A percentile compares a stretch with the other conserved stretches of the same genome.
These are phyloP conservation scores for Gracilariopsis chorda DNA, from an alignment of 23 red algal genomes.

Conservation along the genomic window DNA sequence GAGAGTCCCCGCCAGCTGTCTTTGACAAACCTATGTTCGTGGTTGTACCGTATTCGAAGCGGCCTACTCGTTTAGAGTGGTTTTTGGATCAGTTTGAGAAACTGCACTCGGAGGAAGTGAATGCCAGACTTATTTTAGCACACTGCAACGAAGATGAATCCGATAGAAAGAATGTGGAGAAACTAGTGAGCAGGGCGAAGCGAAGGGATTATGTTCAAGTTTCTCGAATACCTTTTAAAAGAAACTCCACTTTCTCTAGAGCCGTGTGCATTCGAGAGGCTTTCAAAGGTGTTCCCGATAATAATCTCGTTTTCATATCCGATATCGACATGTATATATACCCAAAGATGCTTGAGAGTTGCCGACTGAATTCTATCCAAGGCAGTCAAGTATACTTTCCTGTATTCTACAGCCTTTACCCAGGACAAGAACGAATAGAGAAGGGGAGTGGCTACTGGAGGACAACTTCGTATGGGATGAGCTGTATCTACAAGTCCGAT, in stretches of 20 bases:
- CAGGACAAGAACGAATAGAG: constrained; percentile 23
- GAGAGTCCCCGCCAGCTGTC: not conserved
- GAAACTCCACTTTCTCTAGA: constrained; percentile 34
- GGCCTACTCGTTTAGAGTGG: constrained; percentile 17
- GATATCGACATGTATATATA: constrained; percentile 66
- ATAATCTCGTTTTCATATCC: constrained; percentile 39
- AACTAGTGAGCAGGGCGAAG: not conserved
- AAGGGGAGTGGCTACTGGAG: constrained; percentile 44
- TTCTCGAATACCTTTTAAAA: not conserved
- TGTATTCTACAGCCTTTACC: constrained; percentile 61
- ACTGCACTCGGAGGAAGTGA: not conserved
- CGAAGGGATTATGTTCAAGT: not conserved
- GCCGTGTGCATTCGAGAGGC: constrained; percentile 46
- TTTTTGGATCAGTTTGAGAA: constrained; percentile 49
- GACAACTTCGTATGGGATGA: constrained; percentile 33
- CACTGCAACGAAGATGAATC: constrained; percentile 15
- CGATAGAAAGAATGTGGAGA: not conserved
- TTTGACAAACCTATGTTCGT: not conserved
- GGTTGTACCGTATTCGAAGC: constrained; percentile 28
- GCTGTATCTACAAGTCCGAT: constrained; percentile 65
- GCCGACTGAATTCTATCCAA: constrained; percentile 50
- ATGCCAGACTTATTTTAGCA: constrained; percentile 9
- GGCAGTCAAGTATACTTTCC: constrained; percentile 76
- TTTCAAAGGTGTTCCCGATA: not conserved
- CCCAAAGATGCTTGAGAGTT: constrained; percentile 48